phyloP scores from a whole-genome alignment of 106 monocot genomes.

The Dendrobium huoshanense region DNA sequence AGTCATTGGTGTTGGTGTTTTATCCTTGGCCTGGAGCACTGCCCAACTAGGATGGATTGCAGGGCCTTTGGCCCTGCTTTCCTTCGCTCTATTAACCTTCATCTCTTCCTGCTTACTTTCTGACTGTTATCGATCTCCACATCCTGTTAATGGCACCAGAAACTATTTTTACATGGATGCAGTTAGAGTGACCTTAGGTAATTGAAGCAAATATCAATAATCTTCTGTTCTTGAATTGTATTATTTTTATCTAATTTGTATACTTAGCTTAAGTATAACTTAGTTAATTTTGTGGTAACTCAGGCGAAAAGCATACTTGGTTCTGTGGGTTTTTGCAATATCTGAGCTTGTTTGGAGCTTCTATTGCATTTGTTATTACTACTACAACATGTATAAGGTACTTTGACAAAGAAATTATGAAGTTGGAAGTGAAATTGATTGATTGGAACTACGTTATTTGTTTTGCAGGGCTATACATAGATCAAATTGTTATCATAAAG shows the following conservation, averaged over 20 bases:
- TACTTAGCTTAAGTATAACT: not conserved
- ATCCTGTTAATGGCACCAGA: conserved; percentile 13
- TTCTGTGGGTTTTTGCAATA: conserved; percentile 49
- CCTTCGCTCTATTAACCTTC: conserved; percentile 53
- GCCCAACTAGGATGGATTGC: conserved; percentile 65
- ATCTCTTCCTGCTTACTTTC: conserved; percentile 12
- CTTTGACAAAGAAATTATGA: not conserved
- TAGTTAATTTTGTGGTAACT: conserved; percentile 11
- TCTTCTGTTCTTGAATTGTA: not conserved
- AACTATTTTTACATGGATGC: conserved; percentile 19
- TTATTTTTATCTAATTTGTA: not conserved
- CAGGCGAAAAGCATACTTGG: conserved; percentile 51
- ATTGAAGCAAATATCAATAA: no score
- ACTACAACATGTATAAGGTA: conserved; percentile 56
- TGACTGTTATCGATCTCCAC: conserved; percentile 17
- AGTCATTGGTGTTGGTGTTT: conserved; percentile 69
- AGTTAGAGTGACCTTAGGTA: conserved; percentile 20
- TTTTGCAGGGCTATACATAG: conserved; percentile 51
- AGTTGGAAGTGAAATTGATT: not conserved
- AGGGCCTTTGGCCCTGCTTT: conserved; percentile 42
- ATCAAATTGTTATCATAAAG: conserved; percentile 57
- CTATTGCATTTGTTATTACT: conserved; percentile 47
- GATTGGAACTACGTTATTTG: not conserved
- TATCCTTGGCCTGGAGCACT: conserved; percentile 71
- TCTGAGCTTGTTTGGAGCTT: conserved; percentile 42